These are phyloP conservation scores for Elaeagnus macrophylla DNA, from an alignment of 306 rosid genomes.

Conservation along the genomic window DNA sequence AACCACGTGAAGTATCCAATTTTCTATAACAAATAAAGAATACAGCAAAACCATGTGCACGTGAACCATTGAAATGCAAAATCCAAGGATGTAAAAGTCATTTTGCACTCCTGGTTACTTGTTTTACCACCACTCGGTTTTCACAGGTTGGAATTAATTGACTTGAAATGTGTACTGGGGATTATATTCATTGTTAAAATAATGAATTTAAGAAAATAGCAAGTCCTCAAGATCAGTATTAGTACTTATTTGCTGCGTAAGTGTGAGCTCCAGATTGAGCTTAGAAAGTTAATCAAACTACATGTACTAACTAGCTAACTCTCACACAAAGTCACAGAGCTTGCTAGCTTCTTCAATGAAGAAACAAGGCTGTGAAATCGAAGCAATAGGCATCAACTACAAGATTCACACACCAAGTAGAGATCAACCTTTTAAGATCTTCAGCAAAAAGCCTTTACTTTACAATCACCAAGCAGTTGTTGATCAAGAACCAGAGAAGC, in stretches of 20 bases:
- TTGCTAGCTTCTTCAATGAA: slow-evolving; percentile 31
- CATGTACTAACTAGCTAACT: background rate
- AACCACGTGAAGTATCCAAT: slow-evolving; percentile 5
- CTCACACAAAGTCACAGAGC: background rate
- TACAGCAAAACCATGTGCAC: slow-evolving; percentile 1
- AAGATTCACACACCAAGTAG: slow-evolving; percentile 37
- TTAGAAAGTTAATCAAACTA: background rate
- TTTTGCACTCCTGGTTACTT: background rate
- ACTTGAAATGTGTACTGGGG: background rate
- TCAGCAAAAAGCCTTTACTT: slow-evolving; percentile 30
- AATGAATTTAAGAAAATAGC: background rate
- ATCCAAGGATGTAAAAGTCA: slow-evolving; percentile 5
- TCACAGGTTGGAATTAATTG: background rate
- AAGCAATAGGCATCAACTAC: slow-evolving; percentile 64
- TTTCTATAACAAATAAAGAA: background rate
- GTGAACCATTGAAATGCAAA: slow-evolving; percentile 7
- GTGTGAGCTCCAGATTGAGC: background rate
- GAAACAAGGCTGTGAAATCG: slow-evolving; percentile 80
- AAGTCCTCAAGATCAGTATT: background rate
- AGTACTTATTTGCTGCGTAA: too few relatives aligned
- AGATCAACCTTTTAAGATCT: slow-evolving; percentile 37
- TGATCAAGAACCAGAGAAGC: slow-evolving; percentile 8
- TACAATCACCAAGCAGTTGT: slow-evolving; percentile 16
- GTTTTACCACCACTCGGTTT: slow-evolving; percentile 3
- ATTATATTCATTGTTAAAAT: background rate